Conservation (phyloP, 805 yeast genomes). For the Saccharomyces paradoxus region DNA sequence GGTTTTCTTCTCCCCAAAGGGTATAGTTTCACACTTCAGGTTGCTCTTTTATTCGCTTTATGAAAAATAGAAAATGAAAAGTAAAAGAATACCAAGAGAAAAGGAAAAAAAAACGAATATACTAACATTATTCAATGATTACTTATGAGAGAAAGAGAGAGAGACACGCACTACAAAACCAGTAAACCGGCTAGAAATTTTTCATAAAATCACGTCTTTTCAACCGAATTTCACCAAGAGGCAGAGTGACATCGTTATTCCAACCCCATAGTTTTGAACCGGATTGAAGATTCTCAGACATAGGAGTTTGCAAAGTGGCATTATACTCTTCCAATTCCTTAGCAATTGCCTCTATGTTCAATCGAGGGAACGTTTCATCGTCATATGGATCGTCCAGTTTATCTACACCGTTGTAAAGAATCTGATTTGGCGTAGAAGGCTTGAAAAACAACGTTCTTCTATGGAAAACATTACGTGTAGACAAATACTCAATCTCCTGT, state of each 20-base stretch:
- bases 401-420: conserved; percentile 36
- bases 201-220: not conserved
- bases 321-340: not conserved
- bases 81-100: not conserved
- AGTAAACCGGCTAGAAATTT: not conserved
- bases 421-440: conserved; percentile 53
- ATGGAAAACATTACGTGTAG: conserved; percentile 43
- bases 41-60: not conserved
- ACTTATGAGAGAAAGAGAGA: no score
- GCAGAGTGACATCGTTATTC: not conserved
- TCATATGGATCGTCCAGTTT: conserved; percentile 28
- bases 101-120: no score
- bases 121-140: no score
- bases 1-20: not conserved
- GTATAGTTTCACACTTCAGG: not conserved
- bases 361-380: conserved; percentile 18
- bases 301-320: not conserved
- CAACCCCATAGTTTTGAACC: not conserved
- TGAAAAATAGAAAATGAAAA: no score
- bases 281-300: not conserved
- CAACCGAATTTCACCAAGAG: not conserved
- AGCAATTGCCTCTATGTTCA: not conserved
- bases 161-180: no score
- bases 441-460: conserved; percentile 37
- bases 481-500: conserved; percentile 34